A percentile compares a stretch with the other conserved stretches of the same genome.
Evolutionary conservation across 2,329 filamentous ascomycete species (phyloP).

Genomic region (Fusarium sp.): DNA sequence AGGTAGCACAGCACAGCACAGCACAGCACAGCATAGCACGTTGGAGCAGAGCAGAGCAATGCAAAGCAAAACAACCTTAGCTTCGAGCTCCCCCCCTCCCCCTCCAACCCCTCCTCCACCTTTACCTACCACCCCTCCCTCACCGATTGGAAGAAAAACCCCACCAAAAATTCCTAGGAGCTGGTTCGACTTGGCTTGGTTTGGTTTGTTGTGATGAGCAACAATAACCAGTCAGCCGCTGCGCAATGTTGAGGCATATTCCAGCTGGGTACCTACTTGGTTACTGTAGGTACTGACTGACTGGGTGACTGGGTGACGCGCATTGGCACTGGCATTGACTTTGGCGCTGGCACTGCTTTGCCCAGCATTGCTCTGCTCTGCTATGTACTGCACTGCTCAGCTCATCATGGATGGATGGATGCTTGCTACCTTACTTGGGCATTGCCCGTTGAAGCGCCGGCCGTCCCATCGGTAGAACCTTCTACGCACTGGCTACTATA

Average conservation of each 20-base stretch:
- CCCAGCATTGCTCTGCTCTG: neutral
- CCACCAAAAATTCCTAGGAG: slow-evolving; percentile 42
- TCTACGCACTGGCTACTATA: slow-evolving; percentile 29
- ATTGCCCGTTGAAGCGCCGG: slow-evolving; percentile 31
- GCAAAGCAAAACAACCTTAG: neutral
- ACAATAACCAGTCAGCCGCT: slow-evolving; percentile 35
- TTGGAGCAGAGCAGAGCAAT: neutral
- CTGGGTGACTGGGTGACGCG: slow-evolving; percentile 9
- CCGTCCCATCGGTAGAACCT: slow-evolving; percentile 32
- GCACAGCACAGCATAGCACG: neutral
- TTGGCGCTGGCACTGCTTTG: neutral
- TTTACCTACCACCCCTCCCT: slow-evolving; percentile 31
- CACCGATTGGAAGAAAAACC: slow-evolving; percentile 35
- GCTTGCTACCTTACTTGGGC: neutral
- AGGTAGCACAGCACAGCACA: neutral
- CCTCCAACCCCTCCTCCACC: slow-evolving; percentile 31
- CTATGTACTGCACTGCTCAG: neutral
- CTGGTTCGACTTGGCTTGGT: slow-evolving; percentile 35
- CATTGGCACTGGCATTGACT: neutral
- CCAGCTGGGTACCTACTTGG: slow-evolving; percentile 11
- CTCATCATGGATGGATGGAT: neutral
- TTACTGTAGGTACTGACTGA: neutral
- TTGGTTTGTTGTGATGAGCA: slow-evolving; percentile 43
- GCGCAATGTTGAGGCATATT: slow-evolving; percentile 45
- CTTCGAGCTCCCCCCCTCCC: slow-evolving; percentile 1